Base-by-base conservation (phyloP, 2,329 filamentous ascomycete genomes). In the Neophaeococcomyces aloes region DNA sequence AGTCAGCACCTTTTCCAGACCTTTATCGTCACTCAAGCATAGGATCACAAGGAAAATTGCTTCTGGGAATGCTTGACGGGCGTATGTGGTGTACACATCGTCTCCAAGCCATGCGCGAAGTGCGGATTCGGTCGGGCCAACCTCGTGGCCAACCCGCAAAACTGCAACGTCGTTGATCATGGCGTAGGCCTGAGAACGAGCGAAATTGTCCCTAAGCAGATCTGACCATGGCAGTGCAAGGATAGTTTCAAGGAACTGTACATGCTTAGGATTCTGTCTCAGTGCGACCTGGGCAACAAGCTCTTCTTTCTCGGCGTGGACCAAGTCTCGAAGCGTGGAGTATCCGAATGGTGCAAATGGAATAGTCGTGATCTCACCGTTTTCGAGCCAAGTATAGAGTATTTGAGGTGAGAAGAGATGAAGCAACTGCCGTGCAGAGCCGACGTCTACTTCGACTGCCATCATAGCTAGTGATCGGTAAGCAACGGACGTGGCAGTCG, bases 281-380 rank as follows among this genome's bases (percentile, higher is more conserved):
- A 95, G 91, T 29, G 89, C 70, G 57, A 89, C 76, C 48, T 95
- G 76, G 1, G 83, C 86, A 14, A 83, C 75, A 3, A 84, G 74
- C 61, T 98, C 91, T 25, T 81, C 76, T 58, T 86, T 78, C 4
- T 83, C 77, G 47, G 84, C 78, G 4, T 62, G 57, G 2, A 95
- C 62, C 41, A 98, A 72, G 3, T 85, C 79, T 14, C 70, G 60
- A 2, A 96, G 71, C 13, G 65, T 76, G 1, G 63, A 46, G 57
- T 93, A 98, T 1, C 80, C 82, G 60, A 98, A 98, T 2, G 91
- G 83, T n/a, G 72, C 68, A 57, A 76, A 94, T 0, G 91, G 89
- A 38, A 98, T 83, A 3, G 77, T 70, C n/a, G 74, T 68, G 6
- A 94, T 67, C 1, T 67, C 64, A 46, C 81, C 75, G 1, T 66